Conservation (phyloP, 2,329 filamentous ascomycete genomes). For the Cryphonectria japonica region DNA sequence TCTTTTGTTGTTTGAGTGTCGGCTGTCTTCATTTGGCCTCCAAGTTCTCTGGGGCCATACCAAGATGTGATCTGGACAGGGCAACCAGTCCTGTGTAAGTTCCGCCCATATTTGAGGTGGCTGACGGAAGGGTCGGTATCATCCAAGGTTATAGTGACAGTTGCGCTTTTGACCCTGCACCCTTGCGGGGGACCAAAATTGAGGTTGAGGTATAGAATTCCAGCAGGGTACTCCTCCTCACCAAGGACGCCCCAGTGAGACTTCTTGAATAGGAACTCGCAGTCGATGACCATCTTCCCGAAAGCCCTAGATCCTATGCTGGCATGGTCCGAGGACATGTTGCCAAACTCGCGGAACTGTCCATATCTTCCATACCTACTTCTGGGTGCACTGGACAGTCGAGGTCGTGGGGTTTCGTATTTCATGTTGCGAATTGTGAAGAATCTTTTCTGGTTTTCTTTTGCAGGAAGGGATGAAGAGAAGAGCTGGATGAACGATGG, state of each 20-base stretch:
- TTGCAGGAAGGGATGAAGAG: neutral
- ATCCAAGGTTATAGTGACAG: slow-evolving; percentile 34
- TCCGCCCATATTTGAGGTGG: neutral
- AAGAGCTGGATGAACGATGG: neutral
- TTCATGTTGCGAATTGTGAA: neutral
- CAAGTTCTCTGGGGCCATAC: slow-evolving; percentile 34
- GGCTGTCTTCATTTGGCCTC: slow-evolving; percentile 31
- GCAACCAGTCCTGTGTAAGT: neutral
- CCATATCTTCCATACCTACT: slow-evolving; percentile 23
- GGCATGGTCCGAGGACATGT: slow-evolving; percentile 15
- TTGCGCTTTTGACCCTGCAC: slow-evolving; percentile 34
- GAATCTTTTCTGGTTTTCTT: no score
- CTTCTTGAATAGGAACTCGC: slow-evolving; percentile 36
- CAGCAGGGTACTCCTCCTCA: slow-evolving; percentile 31
- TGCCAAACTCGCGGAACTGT: slow-evolving; percentile 20
- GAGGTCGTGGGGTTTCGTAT: neutral
- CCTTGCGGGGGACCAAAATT: slow-evolving; percentile 34
- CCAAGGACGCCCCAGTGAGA: slow-evolving; percentile 37
- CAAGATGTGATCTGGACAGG: slow-evolving; percentile 34
- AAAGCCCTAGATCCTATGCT: slow-evolving; percentile 24
- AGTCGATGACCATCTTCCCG: slow-evolving; percentile 35
- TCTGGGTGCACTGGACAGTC: neutral
- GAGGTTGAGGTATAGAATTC: slow-evolving; percentile 37
- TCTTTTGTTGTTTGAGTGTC: slow-evolving; percentile 23
- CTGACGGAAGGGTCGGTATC: slow-evolving; percentile 33